These are phyloP conservation scores for Cutaneotrichosporon dermatis DNA, from an alignment of 1,284 basidiomycete genomes.

Conservation along the genomic window DNA sequence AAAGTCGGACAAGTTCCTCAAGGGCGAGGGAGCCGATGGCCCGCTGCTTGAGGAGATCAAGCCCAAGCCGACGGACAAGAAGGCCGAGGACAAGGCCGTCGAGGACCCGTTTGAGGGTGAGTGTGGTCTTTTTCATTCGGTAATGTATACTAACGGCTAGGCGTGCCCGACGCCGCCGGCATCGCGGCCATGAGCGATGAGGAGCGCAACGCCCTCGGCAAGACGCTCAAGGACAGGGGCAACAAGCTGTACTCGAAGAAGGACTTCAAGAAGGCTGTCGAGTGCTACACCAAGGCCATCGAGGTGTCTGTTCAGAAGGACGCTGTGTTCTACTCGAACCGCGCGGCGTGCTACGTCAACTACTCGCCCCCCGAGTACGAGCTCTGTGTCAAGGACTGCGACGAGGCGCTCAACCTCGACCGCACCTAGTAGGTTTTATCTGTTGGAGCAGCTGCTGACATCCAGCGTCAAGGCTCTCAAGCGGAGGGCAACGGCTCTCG, in stretches of 20 bases:
- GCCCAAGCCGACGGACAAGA: constrained; percentile 46
- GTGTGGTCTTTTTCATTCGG: background rate
- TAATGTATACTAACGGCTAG: constrained; percentile 11
- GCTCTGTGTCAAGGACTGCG: constrained; percentile 84
- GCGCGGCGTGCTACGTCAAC: constrained; percentile 95
- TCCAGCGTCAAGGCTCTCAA: constrained; percentile 81
- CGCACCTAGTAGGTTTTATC: constrained; percentile 55
- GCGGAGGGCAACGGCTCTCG: constrained; percentile 79
- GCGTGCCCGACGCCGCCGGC: constrained; percentile 32
- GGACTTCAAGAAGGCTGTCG: constrained; percentile 70
- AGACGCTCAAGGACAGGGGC: constrained; percentile 78
- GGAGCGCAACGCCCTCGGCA: constrained; percentile 70
- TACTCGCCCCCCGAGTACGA: constrained; percentile 78
- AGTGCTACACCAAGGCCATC: constrained; percentile 89
- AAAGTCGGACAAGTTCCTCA: constrained; percentile 41
- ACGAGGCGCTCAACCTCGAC: constrained; percentile 81
- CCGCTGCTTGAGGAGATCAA: constrained; percentile 70
- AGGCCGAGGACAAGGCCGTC: constrained; percentile 32
- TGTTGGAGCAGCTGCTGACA: too few species aligned
- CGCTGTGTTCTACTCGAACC: constrained; percentile 94
- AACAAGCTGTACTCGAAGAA: constrained; percentile 82
- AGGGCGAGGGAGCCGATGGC: constrained; percentile 54
- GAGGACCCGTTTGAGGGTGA: constrained; percentile 45
- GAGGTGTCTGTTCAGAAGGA: constrained; percentile 76
- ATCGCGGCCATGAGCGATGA: constrained; percentile 35